A percentile compares a stretch with the other conserved stretches of the same genome.
These are phyloP conservation scores for Saccharum officinarum DNA, from an alignment of 176 grass and related monocot genomes.

Conservation along the genomic window DNA sequence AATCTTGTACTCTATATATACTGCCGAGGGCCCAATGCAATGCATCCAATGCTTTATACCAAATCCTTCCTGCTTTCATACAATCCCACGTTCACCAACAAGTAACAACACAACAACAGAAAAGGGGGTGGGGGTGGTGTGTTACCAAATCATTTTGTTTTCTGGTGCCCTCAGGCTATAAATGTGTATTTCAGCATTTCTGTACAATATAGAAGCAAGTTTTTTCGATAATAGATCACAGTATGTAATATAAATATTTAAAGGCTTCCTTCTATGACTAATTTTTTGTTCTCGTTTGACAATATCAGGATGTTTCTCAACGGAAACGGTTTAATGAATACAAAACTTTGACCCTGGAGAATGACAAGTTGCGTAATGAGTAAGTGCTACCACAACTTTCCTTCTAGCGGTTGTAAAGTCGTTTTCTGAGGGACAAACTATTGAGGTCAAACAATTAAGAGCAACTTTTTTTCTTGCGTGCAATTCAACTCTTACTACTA, in stretches of 20 bases:
- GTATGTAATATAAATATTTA: slow-evolving; percentile 1
- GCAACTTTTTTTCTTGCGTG: not conserved
- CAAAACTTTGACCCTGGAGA: slow-evolving; percentile 61
- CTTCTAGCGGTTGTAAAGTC: not conserved
- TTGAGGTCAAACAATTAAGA: slow-evolving; percentile 1
- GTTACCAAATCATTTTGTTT: not conserved
- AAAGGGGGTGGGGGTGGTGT: not conserved
- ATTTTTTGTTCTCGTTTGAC: slow-evolving; percentile 25
- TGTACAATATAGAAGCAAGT: slow-evolving; percentile 1
- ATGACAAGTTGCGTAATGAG: slow-evolving; percentile 66
- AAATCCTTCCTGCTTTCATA: not conserved
- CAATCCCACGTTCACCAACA: not conserved
- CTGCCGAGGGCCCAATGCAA: no score
- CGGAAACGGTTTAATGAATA: slow-evolving; percentile 48
- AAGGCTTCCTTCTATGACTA: not conserved
- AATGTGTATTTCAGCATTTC: not conserved
- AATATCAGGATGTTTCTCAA: slow-evolving; percentile 39
- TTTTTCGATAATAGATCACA: not conserved
- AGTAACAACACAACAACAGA: not conserved
- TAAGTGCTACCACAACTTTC: slow-evolving; percentile 54
- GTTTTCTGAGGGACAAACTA: slow-evolving; percentile 11
- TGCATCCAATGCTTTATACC: no score
- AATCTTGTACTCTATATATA: no score
- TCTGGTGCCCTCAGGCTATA: not conserved
- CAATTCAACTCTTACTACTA: slow-evolving; percentile 9